Evolutionary conservation across 2,329 filamentous ascomycete genomes (phyloP).

Genomic region (Sporothrix schenckii): DNA sequence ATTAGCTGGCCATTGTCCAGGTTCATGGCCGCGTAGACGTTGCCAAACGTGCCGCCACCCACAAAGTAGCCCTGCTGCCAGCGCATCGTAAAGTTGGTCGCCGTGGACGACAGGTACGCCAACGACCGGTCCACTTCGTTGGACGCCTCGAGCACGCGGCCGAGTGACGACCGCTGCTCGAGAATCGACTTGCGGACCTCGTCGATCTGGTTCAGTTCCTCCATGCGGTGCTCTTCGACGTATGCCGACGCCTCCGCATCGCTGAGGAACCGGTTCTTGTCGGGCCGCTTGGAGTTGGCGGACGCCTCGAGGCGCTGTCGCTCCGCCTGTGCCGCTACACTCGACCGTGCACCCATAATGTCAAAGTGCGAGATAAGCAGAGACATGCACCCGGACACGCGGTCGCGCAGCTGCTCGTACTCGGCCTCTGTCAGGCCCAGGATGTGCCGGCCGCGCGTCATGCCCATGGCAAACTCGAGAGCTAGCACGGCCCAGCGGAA

Average conservation of each 20-base stretch:
- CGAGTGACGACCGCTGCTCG: constrained; percentile 82
- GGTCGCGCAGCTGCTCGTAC: constrained; percentile 77
- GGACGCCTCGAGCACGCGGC: constrained; percentile 87
- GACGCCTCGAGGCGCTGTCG: constrained; percentile 83
- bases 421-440: constrained; percentile 87
- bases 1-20: constrained; percentile 93
- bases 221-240: constrained; percentile 74
- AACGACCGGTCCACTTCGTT: constrained; percentile 96
- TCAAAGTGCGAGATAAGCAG: constrained; percentile 97
- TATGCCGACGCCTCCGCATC: constrained; percentile 82
- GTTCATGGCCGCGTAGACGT: constrained; percentile 96
- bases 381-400: constrained; percentile 97
- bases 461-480: constrained; percentile 94
- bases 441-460: constrained; percentile 92
- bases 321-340: constrained; percentile 89
- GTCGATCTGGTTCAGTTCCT: constrained; percentile 75
- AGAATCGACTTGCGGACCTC: constrained; percentile 76
- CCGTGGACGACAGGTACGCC: constrained; percentile 88
- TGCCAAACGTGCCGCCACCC: constrained; percentile 94
- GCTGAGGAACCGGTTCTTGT: constrained; percentile 70
- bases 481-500: constrained; percentile 97
- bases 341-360: constrained; percentile 96
- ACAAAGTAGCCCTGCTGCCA: constrained; percentile 99
- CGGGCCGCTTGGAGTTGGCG: constrained; percentile 74
- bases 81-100: constrained; percentile 90